Conservation (phyloP, 148 eudicot genomes). For the Bassia scoparia region DNA sequence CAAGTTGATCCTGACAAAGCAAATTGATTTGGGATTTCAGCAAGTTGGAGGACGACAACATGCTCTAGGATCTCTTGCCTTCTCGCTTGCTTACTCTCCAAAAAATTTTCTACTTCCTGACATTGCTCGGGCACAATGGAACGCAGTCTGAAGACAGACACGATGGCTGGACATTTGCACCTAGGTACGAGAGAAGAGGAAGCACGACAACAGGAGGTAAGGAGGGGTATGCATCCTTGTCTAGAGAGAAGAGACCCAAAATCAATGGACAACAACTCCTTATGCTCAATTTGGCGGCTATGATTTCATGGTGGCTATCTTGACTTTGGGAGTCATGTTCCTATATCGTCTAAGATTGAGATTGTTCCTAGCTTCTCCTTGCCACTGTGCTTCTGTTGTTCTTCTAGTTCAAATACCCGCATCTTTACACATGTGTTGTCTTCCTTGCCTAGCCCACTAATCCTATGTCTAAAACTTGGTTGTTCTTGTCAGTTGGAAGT, state of each 20-base stretch:
- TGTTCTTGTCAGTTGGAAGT: neutral
- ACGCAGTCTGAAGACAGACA: neutral
- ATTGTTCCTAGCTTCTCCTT: neutral
- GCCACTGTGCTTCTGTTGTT: neutral
- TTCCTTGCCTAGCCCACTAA: constrained; percentile 1
- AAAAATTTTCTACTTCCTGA: neutral
- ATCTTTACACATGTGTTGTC: neutral
- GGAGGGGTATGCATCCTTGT: neutral
- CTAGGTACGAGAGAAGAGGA: neutral
- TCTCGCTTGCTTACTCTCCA: neutral
- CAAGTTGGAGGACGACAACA: neutral
- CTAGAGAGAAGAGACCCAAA: constrained; percentile 1
- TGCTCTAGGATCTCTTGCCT: neutral
- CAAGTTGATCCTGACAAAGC: neutral
- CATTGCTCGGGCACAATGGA: neutral
- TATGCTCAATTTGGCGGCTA: neutral
- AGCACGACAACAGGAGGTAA: neutral
- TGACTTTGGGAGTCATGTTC: neutral
- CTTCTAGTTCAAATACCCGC: neutral
- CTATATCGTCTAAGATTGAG: neutral
- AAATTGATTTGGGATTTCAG: neutral
- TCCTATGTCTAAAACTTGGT: neutral
- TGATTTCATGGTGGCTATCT: neutral
- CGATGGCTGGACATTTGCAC: neutral
- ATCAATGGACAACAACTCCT: neutral